Base-by-base conservation (phyloP, 257 asterid genomes). In the Solanum pinnatisectum region DNA sequence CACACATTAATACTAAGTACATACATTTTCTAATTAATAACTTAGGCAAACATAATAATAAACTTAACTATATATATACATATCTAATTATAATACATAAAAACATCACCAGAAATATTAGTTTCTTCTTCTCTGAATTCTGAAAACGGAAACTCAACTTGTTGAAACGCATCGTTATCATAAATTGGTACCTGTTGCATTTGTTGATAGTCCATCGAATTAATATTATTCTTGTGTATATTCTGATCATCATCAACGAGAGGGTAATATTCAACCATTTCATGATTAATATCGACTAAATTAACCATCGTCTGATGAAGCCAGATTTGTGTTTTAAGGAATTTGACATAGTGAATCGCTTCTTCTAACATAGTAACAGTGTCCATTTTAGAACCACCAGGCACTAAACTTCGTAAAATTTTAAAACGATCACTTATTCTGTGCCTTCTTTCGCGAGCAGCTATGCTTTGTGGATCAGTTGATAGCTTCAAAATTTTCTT, bases 401-500 rank as follows among this genome's bases (percentile, higher is more conserved):
- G 98, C 1, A 95, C 94, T 65, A 96, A 85, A 92, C 98, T 96
- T 71, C 88, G 94, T 89, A 96, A 84, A 63, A 95, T 93, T 96
- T 95, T 95, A 96, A 96, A 95, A 86, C 98, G 74, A 84, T 96
- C 95, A 86, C 98, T 96, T 81, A 96, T 95, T 52, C 95, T 92
- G 91, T 93, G 98, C 91, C 98, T 91, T 88, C 98, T 93, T 92
- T 89, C 94, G 73, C 98, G 90, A 30, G 98, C 98, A 63, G 98
- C 98, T 46, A 95, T 93, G 84, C 96, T 95, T 77, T 96, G 98
- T 11, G 98, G 98, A 89, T 95, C 98, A 5, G 98, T 93, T 12
- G 98, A 96, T 39, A 96, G 91, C 90, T 89, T 95, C 94, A 86
- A 36, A 25, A 88, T 83, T 49, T 86, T 88, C 35, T 15, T 70